Evolutionary conservation across 805 yeast genomes (phyloP).

Genomic region (Yamadazyma scolyti): DNA sequence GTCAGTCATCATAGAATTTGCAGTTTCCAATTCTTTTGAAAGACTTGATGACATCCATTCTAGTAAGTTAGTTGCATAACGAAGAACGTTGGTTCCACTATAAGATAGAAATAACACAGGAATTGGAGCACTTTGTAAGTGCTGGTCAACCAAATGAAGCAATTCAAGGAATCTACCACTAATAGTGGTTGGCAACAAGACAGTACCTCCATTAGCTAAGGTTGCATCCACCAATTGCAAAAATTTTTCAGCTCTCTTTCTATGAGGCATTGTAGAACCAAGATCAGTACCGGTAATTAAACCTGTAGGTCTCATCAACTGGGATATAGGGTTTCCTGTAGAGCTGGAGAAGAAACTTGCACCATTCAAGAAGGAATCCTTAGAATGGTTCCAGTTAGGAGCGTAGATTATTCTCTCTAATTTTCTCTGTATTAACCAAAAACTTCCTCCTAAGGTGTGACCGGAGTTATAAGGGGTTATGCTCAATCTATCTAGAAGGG

Average conservation of each 20-base stretch:
- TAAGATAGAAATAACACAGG: slow-evolving; percentile 77
- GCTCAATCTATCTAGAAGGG: slow-evolving; percentile 55
- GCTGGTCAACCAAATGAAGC: slow-evolving; percentile 67
- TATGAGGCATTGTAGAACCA: slow-evolving; percentile 63
- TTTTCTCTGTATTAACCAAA: slow-evolving; percentile 74
- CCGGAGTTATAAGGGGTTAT: slow-evolving; percentile 89
- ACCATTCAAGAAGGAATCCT: slow-evolving; percentile 70
- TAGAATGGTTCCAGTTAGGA: slow-evolving; percentile 92
- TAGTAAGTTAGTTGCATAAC: slow-evolving; percentile 82
- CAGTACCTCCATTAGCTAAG: slow-evolving; percentile 72
- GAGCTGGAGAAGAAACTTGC: slow-evolving; percentile 26
- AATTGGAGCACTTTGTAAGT: slow-evolving; percentile 51
- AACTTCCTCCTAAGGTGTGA: slow-evolving; percentile 88
- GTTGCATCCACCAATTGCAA: slow-evolving; percentile 61
- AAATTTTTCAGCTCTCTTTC: slow-evolving; percentile 60
- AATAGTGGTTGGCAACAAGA: slow-evolving; percentile 75
- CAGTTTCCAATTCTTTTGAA: slow-evolving; percentile 76
- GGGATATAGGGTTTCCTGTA: slow-evolving; percentile 60
- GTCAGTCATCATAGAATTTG: slow-evolving; percentile 14
- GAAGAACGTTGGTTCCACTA: slow-evolving; percentile 72
- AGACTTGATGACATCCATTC: slow-evolving; percentile 95
- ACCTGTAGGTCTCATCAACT: slow-evolving; percentile 74
- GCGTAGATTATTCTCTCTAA: slow-evolving; percentile 84
- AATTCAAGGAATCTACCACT: slow-evolving; percentile 82
- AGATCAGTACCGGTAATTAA: slow-evolving; percentile 69